A percentile compares a stretch with the other conserved stretches of the same genome.
These are phyloP conservation scores for Phyllosticta paracitricarpa DNA, from an alignment of 2,329 filamentous ascomycete genomes.

Conservation along the genomic window DNA sequence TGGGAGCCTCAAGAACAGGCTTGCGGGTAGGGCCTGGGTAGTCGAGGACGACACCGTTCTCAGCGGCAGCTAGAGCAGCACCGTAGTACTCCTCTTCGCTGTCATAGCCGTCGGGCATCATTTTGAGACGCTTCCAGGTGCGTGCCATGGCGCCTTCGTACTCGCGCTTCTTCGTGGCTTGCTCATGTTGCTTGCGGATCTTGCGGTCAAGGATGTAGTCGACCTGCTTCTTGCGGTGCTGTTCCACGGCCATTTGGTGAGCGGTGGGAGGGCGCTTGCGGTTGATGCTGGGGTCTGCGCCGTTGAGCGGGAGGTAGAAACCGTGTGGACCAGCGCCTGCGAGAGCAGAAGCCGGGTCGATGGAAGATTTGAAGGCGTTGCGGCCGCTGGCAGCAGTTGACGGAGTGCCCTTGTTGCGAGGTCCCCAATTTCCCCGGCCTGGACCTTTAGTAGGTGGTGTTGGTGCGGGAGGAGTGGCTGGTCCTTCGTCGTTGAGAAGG, in stretches of 20 bases:
- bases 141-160: slow-evolving; percentile 58
- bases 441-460: slow-evolving; percentile 29
- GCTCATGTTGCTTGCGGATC: slow-evolving; percentile 55
- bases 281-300: slow-evolving; percentile 34
- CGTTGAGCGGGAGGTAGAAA: slow-evolving; percentile 42
- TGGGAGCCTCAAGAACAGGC: slow-evolving; percentile 17
- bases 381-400: slow-evolving; percentile 13
- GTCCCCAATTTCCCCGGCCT: slow-evolving; percentile 40
- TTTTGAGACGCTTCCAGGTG: slow-evolving; percentile 53
- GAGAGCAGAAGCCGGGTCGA: slow-evolving; percentile 11
- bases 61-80: slow-evolving; percentile 5
- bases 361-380: slow-evolving; percentile 19
- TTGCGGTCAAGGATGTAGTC: slow-evolving; percentile 72
- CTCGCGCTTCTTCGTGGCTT: slow-evolving; percentile 50
- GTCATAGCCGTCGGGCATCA: slow-evolving; percentile 36
- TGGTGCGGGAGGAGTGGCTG: slow-evolving; percentile 20
- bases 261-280: slow-evolving; percentile 67
- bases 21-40: slow-evolving; percentile 9
- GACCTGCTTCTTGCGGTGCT: slow-evolving; percentile 68
- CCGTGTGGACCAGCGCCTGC: slow-evolving; percentile 42
- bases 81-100: slow-evolving; percentile 30
- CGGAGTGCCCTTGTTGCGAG: slow-evolving; percentile 22
- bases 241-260: slow-evolving; percentile 71
- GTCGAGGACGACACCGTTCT: slow-evolving; percentile 17
- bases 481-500: slow-evolving; percentile 36